Conservation (phyloP, 768 basidiomycete species). For the Termitomyces sp. region DNA sequence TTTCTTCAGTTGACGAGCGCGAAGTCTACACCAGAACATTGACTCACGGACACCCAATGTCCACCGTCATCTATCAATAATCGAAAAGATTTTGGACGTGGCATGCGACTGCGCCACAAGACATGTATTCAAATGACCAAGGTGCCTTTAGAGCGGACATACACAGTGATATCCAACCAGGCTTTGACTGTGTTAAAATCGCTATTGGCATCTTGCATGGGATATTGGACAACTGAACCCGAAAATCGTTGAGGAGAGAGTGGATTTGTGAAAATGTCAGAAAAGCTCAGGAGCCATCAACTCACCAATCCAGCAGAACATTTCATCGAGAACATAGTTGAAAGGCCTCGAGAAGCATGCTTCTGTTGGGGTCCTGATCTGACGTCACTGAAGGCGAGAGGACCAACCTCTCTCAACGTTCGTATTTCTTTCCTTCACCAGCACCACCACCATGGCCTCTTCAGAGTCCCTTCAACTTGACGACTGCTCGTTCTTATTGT, state of each 20-base stretch:
- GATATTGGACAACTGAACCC: no score
- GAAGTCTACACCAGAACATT: neutral
- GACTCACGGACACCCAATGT: no score
- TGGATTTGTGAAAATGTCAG: neutral
- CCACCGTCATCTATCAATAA: neutral
- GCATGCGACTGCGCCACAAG: neutral
- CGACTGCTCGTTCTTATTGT: conserved; percentile 1
- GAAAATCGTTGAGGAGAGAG: neutral
- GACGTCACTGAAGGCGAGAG: neutral
- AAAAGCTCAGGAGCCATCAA: neutral
- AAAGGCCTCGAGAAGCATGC: neutral
- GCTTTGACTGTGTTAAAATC: neutral
- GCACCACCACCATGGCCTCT: neutral
- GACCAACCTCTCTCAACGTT: neutral
- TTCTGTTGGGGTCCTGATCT: neutral
- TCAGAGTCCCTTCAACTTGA: neutral
- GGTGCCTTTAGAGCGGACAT: neutral
- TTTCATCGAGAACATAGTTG: neutral
- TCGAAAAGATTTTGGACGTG: neutral
- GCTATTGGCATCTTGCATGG: neutral
- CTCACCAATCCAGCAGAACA: neutral
- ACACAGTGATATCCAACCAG: neutral
- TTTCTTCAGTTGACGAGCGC: neutral
- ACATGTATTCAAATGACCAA: neutral
- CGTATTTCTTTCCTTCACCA: neutral